Evolutionary conservation across 1,284 basidiomycete genomes (phyloP), one percentile per base, ranked within the genome.

Genomic region (Microbotryum scabiosae): DNA sequence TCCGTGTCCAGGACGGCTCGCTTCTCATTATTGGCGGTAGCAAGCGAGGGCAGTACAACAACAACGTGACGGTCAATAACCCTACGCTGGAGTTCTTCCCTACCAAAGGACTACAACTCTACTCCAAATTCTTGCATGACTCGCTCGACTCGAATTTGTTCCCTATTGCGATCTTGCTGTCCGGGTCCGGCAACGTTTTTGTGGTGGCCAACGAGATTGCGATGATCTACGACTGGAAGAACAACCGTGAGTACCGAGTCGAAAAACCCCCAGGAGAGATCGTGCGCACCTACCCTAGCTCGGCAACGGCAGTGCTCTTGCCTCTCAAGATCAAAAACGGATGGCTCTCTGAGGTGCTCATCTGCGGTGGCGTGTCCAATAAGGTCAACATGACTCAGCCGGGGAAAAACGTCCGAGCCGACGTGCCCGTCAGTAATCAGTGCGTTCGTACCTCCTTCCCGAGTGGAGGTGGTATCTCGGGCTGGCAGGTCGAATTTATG

Each of bases 21-120:
- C 83, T 82, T 9, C 85, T 90, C 81, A 85, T 90, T 59, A 79
- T 88, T 48, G 88, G 88, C 2, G 87, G 87, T 43, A 87, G 88
- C 36, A 65, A 47, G 26, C 51, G 82, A 72, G 87, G 86, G 10
- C 87, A 86, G 16, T 89, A 85, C 84, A 72, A 71, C 51, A 69
- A 70, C 47, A 47, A 14, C 43, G 51, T 18, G n/a, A 85, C 84
- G 2, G 81, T 81, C 59, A 88, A 88, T 76, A 89, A 88, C 72
- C 87, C 88, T 14, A 87, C 86, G 0, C 75, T 86, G 67, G 88
- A 90, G 73, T 90, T 82, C 60, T 62, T 81, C 73, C 88, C 88
- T 41, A 84, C 79, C 5, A 82, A 83, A 59, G 87, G 86, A 45
- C 70, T 85, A 54, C 83, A 84, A 10, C 79, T 88, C 50, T 73